phyloP scores from a whole-genome alignment of 305 asterid species.

The Fraxinus greggii region DNA sequence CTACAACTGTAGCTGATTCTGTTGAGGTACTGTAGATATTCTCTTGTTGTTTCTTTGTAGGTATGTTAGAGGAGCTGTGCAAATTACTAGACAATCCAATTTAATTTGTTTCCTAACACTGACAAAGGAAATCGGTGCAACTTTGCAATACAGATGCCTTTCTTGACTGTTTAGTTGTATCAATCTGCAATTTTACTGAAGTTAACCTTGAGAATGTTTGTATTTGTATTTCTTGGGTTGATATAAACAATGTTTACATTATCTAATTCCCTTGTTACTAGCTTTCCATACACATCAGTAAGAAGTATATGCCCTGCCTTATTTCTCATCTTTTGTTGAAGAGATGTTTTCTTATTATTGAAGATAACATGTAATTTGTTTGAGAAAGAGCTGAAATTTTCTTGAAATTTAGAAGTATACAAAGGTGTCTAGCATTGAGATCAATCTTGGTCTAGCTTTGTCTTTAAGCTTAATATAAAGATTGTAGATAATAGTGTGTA shows the following conservation, averaged over 20 bases:
- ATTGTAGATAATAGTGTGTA: slow-evolving; percentile 5
- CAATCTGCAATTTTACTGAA: background rate
- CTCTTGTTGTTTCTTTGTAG: slow-evolving; percentile 5
- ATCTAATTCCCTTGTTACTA: background rate
- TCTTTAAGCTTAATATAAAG: background rate
- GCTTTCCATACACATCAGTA: background rate
- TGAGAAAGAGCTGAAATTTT: slow-evolving; percentile 2
- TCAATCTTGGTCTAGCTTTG: background rate
- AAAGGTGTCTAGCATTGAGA: slow-evolving; percentile 1
- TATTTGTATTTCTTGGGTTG: background rate
- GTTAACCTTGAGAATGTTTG: background rate
- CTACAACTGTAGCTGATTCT: slow-evolving; percentile 91
- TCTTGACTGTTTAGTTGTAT: background rate
- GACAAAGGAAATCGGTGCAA: background rate
- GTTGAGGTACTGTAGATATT: slow-evolving; percentile 68
- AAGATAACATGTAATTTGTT: background rate
- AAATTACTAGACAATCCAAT: background rate
- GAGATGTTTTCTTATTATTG: background rate
- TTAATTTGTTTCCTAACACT: background rate
- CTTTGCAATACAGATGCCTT: background rate
- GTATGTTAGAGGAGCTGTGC: background rate
- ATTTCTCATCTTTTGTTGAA: background rate
- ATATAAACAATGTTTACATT: background rate
- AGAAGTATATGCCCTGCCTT: background rate
- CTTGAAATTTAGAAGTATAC: slow-evolving; percentile 1